These are phyloP conservation scores for Ilyonectria destructans DNA, from an alignment of 2,329 filamentous ascomycete genomes.

Conservation along the genomic window DNA sequence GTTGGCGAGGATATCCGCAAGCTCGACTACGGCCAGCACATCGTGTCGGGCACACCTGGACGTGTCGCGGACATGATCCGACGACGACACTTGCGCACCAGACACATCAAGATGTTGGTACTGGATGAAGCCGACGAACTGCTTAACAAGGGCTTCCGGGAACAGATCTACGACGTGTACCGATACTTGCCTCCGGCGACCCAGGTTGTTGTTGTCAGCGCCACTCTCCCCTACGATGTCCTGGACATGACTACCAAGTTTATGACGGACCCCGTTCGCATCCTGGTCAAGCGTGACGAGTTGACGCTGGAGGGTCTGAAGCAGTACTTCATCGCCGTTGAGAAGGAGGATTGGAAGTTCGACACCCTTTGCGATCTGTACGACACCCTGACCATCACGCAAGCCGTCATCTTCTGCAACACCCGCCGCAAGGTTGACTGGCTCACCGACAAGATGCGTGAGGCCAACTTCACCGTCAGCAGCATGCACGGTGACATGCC, in stretches of 20 bases:
- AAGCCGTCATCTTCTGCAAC: conserved; percentile 99
- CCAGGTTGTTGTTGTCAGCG: conserved; percentile 98
- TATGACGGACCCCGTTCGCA: conserved; percentile 98
- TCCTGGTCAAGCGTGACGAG: conserved; percentile 98
- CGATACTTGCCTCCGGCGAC: conserved; percentile 96
- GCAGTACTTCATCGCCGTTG: conserved; percentile 99
- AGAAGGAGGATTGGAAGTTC: conserved; percentile 99
- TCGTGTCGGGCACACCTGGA: conserved; percentile 97
- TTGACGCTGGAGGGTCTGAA: conserved; percentile 97
- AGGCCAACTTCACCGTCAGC: conserved; percentile 98
- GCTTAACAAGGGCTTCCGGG: conserved; percentile 94
- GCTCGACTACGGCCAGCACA: conserved; percentile 97
- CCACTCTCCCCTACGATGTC: conserved; percentile 97
- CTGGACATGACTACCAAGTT: conserved; percentile 99
- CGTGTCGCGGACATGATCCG: conserved; percentile 83
- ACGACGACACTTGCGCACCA: conserved; percentile 70
- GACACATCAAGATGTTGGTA: conserved; percentile 77
- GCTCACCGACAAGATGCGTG: conserved; percentile 99
- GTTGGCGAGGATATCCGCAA: conserved; percentile 98
- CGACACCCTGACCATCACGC: conserved; percentile 98
- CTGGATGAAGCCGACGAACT: conserved; percentile 75
- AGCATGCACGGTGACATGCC: conserved; percentile 99
- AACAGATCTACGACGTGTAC: conserved; percentile 99
- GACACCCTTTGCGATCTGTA: conserved; percentile 99
- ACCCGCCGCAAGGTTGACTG: conserved; percentile 99